Percentiles rank a stretch among this genome's conserved stretches.
Evolutionary conservation across 352 stramenopile species (phyloP).

Genomic region (Hyaloperonospora brassicae): DNA sequence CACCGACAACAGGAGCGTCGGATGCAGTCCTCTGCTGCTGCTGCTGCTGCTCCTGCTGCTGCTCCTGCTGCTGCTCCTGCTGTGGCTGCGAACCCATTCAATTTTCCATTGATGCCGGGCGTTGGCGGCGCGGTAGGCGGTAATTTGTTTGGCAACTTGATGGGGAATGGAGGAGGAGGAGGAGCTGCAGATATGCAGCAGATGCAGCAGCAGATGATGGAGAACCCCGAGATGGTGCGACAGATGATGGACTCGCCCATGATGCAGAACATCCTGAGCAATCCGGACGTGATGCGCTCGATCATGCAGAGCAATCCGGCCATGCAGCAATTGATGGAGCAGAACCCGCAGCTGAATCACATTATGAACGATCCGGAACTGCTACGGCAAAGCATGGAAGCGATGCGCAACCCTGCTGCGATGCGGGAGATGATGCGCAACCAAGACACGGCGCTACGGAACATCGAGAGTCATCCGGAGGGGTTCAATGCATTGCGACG

Average conservation of each 20-base stretch:
- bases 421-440: conserved; percentile 96
- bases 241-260: conserved; percentile 88
- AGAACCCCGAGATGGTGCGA: conserved; percentile 84
- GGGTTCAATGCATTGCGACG: conserved; percentile 94
- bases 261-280: conserved; percentile 91
- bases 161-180: conserved; percentile 22
- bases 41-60: conserved; percentile 9
- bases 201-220: conserved; percentile 85
- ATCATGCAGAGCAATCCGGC: conserved; percentile 96
- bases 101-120: conserved; percentile 41
- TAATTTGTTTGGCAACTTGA: conserved; percentile 58
- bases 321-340: conserved; percentile 91
- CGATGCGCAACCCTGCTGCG: conserved; percentile 92
- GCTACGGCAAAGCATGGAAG: conserved; percentile 92
- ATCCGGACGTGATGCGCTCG: conserved; percentile 92
- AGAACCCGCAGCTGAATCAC: conserved; percentile 94
- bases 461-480: conserved; percentile 96
- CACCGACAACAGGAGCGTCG: conserved; percentile 1
- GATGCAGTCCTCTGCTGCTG: conserved; percentile 12
- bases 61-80: conserved; percentile 10
- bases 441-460: conserved; percentile 94
- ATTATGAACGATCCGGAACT: conserved; percentile 94
- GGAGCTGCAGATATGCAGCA: conserved; percentile 35
- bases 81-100: conserved; percentile 37
- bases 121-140: conserved; percentile 11